A percentile compares a stretch with the other conserved stretches of the same genome.
Conservation (phyloP, 2,329 filamentous ascomycete genomes). For the Cladorrhinum sp. region DNA sequence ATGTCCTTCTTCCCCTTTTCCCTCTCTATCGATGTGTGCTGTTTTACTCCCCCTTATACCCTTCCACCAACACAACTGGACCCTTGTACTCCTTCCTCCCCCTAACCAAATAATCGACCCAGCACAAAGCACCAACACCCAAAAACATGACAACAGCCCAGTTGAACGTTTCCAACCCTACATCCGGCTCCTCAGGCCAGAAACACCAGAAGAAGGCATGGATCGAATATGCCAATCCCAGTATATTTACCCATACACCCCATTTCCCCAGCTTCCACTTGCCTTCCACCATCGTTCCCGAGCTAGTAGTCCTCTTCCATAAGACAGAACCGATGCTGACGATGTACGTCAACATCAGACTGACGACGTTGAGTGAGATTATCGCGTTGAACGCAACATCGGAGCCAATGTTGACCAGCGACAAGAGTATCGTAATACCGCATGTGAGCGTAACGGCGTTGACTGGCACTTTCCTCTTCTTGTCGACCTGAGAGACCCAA, state of each 20-base stretch:
- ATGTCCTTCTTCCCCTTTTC: no score
- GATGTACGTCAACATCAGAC: background rate
- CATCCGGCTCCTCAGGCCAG: background rate
- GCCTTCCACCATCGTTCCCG: no score
- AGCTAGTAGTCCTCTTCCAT: background rate
- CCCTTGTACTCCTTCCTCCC: background rate
- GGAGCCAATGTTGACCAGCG: background rate
- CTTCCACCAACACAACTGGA: background rate
- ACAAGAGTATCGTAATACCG: background rate
- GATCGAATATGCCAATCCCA: background rate
- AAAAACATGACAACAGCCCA: background rate
- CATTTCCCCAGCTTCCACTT: background rate
- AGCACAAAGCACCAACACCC: background rate
- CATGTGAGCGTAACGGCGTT: background rate
- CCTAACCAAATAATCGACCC: background rate
- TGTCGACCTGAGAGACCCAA: background rate
- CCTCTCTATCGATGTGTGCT: no score
- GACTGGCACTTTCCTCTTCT: background rate
- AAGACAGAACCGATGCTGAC: background rate
- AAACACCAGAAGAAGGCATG: background rate
- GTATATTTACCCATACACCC: background rate
- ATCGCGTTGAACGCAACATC: conserved; percentile 2
- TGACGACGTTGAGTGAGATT: background rate
- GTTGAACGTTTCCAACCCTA: background rate
- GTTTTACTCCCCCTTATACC: no score